These are phyloP conservation scores for Chaetoscypha palmicola DNA, from an alignment of 2,329 filamentous ascomycete genomes.

Conservation along the genomic window DNA sequence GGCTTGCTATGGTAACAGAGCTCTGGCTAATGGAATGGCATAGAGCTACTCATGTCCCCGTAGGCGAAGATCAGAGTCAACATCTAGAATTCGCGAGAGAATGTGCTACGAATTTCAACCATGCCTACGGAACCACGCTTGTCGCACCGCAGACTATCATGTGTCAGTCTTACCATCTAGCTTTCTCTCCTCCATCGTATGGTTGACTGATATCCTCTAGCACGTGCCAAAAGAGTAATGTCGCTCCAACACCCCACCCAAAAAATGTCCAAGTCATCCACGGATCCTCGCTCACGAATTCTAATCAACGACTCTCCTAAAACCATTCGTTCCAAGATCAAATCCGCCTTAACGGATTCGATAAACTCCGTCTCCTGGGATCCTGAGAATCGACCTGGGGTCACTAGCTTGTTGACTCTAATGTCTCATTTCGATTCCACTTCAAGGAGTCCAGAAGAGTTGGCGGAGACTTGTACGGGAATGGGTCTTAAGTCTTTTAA, in stretches of 20 bases:
- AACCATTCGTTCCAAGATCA: conserved; percentile 63
- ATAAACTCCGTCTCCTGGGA: conserved; percentile 64
- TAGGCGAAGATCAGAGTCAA: conserved; percentile 91
- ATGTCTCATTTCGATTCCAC: conserved; percentile 58
- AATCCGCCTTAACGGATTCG: conserved; percentile 70
- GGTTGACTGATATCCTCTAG: conserved; percentile 15
- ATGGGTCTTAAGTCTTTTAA: conserved; percentile 55
- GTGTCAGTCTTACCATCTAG: conserved; percentile 41
- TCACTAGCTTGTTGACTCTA: conserved; percentile 81
- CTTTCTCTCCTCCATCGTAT: background rate
- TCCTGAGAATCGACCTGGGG: conserved; percentile 61
- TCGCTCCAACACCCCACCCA: conserved; percentile 67
- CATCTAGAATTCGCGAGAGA: conserved; percentile 91
- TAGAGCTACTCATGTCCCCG: conserved; percentile 86
- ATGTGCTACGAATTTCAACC: conserved; percentile 81
- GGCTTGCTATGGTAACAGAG: too few species aligned
- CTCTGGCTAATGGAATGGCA: conserved; percentile 8
- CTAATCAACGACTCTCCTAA: conserved; percentile 66
- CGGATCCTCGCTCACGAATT: conserved; percentile 67
- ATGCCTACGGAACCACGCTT: conserved; percentile 58
- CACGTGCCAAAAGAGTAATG: conserved; percentile 77
- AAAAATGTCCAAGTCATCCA: conserved; percentile 94
- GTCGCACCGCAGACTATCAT: conserved; percentile 63
- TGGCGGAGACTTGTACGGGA: conserved; percentile 36
- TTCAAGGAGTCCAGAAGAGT: conserved; percentile 34